Evolutionary conservation across 257 asterid genomes (phyloP), one percentile per base, ranked within the genome.

Genomic region (Solanum rostratum): DNA sequence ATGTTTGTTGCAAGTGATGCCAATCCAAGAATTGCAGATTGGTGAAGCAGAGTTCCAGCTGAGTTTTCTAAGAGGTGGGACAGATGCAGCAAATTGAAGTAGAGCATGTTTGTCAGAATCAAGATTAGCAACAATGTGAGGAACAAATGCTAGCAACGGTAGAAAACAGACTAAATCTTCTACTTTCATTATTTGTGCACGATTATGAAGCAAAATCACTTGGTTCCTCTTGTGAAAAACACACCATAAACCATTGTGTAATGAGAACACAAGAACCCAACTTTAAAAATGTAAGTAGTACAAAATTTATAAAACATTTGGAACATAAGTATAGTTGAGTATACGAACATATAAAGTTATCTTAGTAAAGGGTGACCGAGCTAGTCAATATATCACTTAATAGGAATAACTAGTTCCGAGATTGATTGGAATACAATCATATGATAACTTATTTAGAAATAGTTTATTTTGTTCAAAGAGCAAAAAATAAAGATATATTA

Each of bases 21-120:
- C 99, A 2, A 80, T 84, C 99, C 99, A 97, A 18, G 96, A 88
- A 10, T 69, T 76, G 92, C 99, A 97, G 27, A 93, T 53, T 3
- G 90, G 87, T 59, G 24, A 20, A 3, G 91, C 1, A 1, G 87
- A 46, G 55, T 88, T 82, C 99, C 98, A 97, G 92, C 92, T 90
- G 74, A 95, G 97, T 49, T 79, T 86, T 22, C 95, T 90, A 41
- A 82, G 84, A 84, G 93, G 97, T 10, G 95, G 97, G 2, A 94
- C 95, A 3, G 91, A 63, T 19, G 85, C 79, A 19, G 91, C 92
- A 68, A 97, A 97, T 4, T 90, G 90, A 30, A 97, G 95, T 5
- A 97, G 90, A 46, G 97, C 97, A 16, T 74, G 87, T 70, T 84
- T 85, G 86, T 95, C 98, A 1, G 98, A 91, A 68, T 74, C 86